Conservation (phyloP, 169 alveolate species). For the Sarcocystis neurona region DNA sequence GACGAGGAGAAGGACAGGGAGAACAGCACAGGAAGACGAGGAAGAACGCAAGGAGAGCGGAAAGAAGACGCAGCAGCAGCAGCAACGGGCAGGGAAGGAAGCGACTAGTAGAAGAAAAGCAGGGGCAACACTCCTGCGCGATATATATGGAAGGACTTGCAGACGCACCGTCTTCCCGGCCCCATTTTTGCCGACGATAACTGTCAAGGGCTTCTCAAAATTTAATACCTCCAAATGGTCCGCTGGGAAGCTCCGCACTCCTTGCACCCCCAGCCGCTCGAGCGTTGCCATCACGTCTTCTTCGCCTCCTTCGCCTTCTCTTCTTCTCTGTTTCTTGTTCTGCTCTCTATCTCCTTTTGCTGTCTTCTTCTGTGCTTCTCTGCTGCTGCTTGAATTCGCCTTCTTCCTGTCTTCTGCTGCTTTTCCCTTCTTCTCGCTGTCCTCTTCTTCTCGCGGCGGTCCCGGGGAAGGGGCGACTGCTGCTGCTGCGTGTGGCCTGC, state of each 20-base stretch:
- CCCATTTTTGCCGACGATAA: slow-evolving; percentile 98
- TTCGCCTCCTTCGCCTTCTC: not conserved
- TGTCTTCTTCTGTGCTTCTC: not conserved
- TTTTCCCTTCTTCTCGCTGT: not conserved
- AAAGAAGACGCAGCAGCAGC: not conserved
- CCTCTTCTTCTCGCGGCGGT: not conserved
- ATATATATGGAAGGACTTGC: not conserved
- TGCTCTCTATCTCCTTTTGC: not conserved
- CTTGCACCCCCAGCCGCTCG: slow-evolving; percentile 94
- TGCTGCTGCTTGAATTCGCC: not conserved
- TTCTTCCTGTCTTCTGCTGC: not conserved
- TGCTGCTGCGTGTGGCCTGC: no score
- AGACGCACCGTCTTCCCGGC: slow-evolving; percentile 94
- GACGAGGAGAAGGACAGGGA: no score
- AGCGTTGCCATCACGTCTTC: slow-evolving; percentile 71
- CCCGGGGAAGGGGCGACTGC: no score
- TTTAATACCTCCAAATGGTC: slow-evolving; percentile 88
- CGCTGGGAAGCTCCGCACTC: slow-evolving; percentile 95
- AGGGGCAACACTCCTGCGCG: not conserved
- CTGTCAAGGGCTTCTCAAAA: slow-evolving; percentile 94
- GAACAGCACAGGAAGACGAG: not conserved
- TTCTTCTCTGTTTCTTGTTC: not conserved
- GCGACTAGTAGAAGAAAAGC: not conserved
- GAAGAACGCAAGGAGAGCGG: not conserved
- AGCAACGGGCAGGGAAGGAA: not conserved